These are phyloP conservation scores for Lentithecium fluviatile DNA, from an alignment of 495 filamentous ascomycete species.

Conservation along the genomic window DNA sequence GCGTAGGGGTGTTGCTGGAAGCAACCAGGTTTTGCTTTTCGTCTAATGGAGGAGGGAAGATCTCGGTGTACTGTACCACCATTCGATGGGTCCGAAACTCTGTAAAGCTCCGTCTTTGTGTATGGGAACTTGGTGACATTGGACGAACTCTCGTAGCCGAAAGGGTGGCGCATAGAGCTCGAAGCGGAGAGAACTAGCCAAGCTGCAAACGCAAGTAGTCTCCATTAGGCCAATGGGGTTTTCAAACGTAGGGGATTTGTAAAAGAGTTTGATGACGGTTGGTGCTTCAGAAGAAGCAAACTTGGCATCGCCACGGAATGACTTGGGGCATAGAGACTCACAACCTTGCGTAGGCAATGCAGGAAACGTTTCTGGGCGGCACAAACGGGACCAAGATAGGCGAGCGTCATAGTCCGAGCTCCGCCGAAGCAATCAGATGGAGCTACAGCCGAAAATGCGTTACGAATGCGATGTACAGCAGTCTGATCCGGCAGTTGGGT, in stretches of 20 bases:
- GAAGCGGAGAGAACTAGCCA: not conserved
- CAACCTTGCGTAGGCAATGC: not conserved
- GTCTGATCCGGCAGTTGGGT: not conserved
- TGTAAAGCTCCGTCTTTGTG: not conserved
- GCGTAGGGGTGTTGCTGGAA: too few species aligned
- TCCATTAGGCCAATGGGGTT: not conserved
- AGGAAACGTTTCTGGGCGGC: not conserved
- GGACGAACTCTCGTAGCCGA: not conserved
- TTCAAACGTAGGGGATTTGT: not conserved
- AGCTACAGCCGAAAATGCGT: not conserved
- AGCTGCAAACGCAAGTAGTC: not conserved
- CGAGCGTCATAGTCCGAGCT: conserved; percentile 6
- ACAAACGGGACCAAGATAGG: not conserved
- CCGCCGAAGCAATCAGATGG: conserved; percentile 10
- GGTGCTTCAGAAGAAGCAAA: not conserved
- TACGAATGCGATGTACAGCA: not conserved
- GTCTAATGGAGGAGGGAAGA: too few species aligned
- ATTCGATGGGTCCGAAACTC: not conserved
- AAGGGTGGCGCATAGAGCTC: not conserved
- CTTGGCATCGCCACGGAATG: not conserved
- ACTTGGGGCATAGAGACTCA: not conserved
- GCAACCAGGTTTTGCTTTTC: too few species aligned
- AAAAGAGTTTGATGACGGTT: not conserved
- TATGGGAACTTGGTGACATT: not conserved
- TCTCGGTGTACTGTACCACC: not conserved